Evolutionary conservation across 176 grass and related monocot genomes (phyloP), one percentile per base, ranked within the genome.

Genomic region (Oryza glaberrima): DNA sequence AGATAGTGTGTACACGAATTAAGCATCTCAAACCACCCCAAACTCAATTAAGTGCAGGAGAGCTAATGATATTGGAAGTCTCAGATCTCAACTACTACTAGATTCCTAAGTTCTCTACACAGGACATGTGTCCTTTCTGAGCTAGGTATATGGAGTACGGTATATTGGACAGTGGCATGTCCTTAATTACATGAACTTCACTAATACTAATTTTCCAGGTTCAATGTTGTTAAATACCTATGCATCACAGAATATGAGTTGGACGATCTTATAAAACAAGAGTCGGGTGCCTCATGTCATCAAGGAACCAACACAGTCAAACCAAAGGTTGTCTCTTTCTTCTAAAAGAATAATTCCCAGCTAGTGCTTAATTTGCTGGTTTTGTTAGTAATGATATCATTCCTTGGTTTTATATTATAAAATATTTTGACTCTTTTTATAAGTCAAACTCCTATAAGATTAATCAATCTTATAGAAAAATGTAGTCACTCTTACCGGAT

Each of bases 41-140:
- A 47, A 65, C 69, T 32, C 12, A 9, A 38, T 17, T 26, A 54
- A 47, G 15, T 36, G 17, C 32, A 13, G 5, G 23, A 17, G 4
- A 71, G 60, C 19, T 60, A 77, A 54, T 65, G 20, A n/a, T 61
- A 69, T 74, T 56, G 75, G 45, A 88, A 68, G 69, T 45, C 81
- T 30, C 78, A 78, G 23, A 67, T 56, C 79, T 67, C 56, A 67
- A 73, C 83, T 67, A 68, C 83, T 67, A 68, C 38, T 19, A 79
- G 74, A 90, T 90, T 90, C 84, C 88, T 74, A 73, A 90, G 20
- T 46, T 86, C 58, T 82, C 34, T 68, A 49, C 79, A 69, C 4
- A 22, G 8, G 88, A 79, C 88, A 82, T 73, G 84, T 90, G 88
- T 86, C 88, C 83, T 67, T 16, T 19, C 41, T 51, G n/a, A n/a